phyloP scores from a whole-genome alignment of 306 rosid genomes.

The Adenanthera pavonina region DNA sequence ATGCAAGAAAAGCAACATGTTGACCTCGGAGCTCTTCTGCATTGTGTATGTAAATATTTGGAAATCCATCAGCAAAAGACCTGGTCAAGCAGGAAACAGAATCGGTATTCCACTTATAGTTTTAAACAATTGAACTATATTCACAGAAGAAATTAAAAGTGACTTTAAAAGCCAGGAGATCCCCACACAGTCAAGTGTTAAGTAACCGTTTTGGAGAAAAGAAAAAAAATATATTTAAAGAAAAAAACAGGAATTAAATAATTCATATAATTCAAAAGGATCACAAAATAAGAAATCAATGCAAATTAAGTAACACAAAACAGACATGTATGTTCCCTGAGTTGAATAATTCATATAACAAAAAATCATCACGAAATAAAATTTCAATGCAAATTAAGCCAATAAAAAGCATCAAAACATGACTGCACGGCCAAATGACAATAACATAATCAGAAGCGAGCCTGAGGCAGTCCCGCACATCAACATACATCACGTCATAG shows the following conservation, averaged over 20 bases:
- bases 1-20: slow-evolving; percentile 91
- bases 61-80: slow-evolving; percentile 93
- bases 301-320: not conserved
- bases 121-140: not conserved
- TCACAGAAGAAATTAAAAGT: not conserved
- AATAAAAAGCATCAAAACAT: slow-evolving; percentile 6
- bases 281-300: not conserved
- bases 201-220: not conserved
- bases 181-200: not conserved
- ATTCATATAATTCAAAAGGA: slow-evolving; percentile 1
- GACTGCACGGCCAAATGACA: not conserved
- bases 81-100: slow-evolving; percentile 54
- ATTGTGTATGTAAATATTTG: slow-evolving; percentile 79
- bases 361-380: not conserved
- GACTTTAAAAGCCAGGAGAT: slow-evolving; percentile 8
- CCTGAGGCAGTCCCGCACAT: not conserved
- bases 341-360: not conserved
- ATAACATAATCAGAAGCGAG: not conserved
- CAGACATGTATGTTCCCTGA: not conserved
- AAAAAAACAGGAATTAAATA: not conserved
- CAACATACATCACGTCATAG: not conserved
- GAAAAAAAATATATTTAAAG: not conserved
- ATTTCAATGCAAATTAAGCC: not conserved
- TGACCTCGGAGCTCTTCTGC: slow-evolving; percentile 96
- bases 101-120: slow-evolving; percentile 33